These are phyloP conservation scores for Beauveria rudraprayagi DNA, from an alignment of 2,329 filamentous ascomycete species.

Conservation along the genomic window DNA sequence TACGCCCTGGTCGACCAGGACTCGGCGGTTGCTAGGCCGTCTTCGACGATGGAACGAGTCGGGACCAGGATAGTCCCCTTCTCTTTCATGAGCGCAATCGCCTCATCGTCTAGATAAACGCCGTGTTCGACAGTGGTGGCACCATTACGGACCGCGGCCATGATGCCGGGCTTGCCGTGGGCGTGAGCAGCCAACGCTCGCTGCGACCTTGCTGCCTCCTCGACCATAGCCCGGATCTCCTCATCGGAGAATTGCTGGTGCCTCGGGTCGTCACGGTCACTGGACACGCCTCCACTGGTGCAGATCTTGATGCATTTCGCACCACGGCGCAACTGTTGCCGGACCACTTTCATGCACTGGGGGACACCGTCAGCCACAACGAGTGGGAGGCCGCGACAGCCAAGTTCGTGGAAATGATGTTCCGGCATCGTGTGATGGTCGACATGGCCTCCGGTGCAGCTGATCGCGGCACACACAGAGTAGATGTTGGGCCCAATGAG, in stretches of 20 bases:
- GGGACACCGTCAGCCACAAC: constrained; percentile 30
- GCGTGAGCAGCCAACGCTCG: constrained; percentile 31
- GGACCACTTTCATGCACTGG: constrained; percentile 31
- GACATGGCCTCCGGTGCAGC: no score
- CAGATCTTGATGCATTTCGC: neutral
- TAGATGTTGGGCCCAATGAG: no score
- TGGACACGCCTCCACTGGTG: neutral
- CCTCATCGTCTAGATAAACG: constrained; percentile 34
- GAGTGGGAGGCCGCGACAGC: no score
- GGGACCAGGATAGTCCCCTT: constrained; percentile 29
- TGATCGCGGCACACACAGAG: no score
- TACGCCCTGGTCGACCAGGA: no score
- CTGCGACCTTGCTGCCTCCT: constrained; percentile 27
- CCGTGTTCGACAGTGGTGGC: constrained; percentile 32
- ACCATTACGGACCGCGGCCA: constrained; percentile 29
- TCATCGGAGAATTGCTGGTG: neutral
- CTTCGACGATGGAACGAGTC: constrained; percentile 28
- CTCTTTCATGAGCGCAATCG: constrained; percentile 29
- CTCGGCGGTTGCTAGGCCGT: neutral
- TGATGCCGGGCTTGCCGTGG: constrained; percentile 32
- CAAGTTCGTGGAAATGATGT: no score
- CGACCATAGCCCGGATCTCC: constrained; percentile 22
- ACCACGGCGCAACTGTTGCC: constrained; percentile 31
- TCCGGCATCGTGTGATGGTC: no score
- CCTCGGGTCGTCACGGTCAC: neutral